Base-by-base conservation (phyloP, 2,329 filamentous ascomycete species). In the Clonostachys solani region DNA sequence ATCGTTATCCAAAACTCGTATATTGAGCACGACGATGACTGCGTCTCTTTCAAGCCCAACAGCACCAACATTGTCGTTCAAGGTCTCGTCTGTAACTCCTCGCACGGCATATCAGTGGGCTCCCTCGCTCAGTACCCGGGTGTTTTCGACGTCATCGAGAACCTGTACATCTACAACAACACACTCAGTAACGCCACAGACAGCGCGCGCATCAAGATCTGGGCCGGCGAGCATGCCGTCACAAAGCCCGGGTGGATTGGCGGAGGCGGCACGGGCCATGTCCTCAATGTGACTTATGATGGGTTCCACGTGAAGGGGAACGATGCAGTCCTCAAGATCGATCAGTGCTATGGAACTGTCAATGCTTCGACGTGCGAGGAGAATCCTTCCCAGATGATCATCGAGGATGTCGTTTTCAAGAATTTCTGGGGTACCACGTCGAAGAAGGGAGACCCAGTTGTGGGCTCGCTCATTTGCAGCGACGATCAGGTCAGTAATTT, bases 11-110 rank as follows among this genome's bases (percentile, higher is more conserved):
- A 87, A 56, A 80, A 87, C 59, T 86, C 80, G 0, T 63, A 77
- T 23, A 77, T 83, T 52, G 72, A 79, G 60, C 86, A 86, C 54
- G 81, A 80, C 35, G 84, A 87, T 58, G 78, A 89, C 59, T 89
- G 86, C 50, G 81, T 89, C 12, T 83, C 83, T 1, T 88, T 89
- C 74, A 89, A 89, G 64, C 84, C 84, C 16, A 89, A 88, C 61
- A 83, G 77, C 55, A 87, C 83, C 40, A 76, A 86, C 52, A 78
- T 88, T 8, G 62, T 88, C 5, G 77, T 88, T 6, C 83, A 88
- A 59, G 82, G 83, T 51, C 66, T 89, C 5, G 66, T 71, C 49
- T 89, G 85, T 65, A 84, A 84, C 56, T 83, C 84, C 34, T 86
- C 81, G 4, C 85, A 89, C 56, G 86, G 86, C 37, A 87, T 89